Evolutionary conservation across 2,329 filamentous ascomycete genomes (phyloP), one percentile per base, ranked within the genome.

Genomic region (Ophiostoma ips): DNA sequence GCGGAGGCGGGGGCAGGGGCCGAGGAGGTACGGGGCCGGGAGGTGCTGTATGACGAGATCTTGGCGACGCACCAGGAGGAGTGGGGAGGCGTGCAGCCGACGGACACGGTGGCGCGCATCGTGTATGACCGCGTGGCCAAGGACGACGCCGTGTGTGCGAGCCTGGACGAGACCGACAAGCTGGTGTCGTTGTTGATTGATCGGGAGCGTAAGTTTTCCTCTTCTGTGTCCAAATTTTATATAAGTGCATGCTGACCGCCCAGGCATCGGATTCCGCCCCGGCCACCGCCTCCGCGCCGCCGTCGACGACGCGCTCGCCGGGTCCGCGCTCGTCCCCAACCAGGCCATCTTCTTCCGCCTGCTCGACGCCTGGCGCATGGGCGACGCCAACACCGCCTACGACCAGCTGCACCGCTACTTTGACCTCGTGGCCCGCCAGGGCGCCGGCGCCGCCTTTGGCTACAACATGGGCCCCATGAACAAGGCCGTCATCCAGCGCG

Each of bases 381-480:
- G 90, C 5, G 88, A 96, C 64, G 94, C 90, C 60, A 81, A 85
- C 12, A 87, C 85, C 1, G 84, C 92, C 0, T 92, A 95, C 61
- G 90, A 98, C 60, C 83, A 83, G 57, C 72, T 98, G 18, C 89
- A 96, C 63, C 82, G 87, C 48, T 98, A 95, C 64, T 98, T 95
- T 59, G 92, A 98, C 64, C 51, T 57, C 3, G 95, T 95, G 64
- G 92, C 89, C 1, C 88, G 94, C 79, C 84, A 92, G 59, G 84
- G 81, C 57, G 72, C 81, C 53, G 85, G 94, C 59, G 81, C 85
- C 21, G 77, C 84, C 5, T 89, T 89, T 59, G 54, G 52, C 13
- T 96, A 98, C 60, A 92, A 96, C 62, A 95, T 95, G 62, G 92
- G 92, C 1, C 69, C 96, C 13, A 81, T 98, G 61, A 95, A 95